These are phyloP conservation scores for Deuterostichococcus epilithicus DNA, from an alignment of 139 green algal species.

Conservation along the genomic window DNA sequence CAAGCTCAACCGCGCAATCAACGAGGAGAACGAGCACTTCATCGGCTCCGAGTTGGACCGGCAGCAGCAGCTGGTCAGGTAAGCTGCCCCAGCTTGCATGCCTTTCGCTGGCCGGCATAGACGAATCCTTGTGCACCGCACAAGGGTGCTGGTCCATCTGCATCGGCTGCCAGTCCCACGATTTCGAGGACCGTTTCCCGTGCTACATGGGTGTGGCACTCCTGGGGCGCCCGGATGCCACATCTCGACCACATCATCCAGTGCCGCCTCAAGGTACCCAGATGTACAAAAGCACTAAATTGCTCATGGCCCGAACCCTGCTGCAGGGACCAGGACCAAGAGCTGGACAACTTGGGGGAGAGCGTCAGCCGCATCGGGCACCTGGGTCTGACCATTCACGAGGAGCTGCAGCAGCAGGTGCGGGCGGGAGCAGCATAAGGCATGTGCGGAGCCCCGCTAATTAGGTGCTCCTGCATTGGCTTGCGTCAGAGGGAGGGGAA, in stretches of 20 bases:
- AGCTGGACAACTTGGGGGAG: constrained; percentile 68
- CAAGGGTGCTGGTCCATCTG: too few species aligned
- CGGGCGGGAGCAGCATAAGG: too few species aligned
- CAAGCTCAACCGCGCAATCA: constrained; percentile 30
- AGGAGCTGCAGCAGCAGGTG: constrained; percentile 70
- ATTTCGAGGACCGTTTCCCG: too few species aligned
- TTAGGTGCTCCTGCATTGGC: too few species aligned
- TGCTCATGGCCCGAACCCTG: not conserved
- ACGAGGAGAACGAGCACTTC: constrained; percentile 64
- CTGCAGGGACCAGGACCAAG: constrained; percentile 70
- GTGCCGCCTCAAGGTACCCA: too few species aligned
- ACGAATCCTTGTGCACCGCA: too few species aligned
- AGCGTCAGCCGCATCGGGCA: constrained; percentile 70
- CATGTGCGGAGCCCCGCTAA: too few species aligned
- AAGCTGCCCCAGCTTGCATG: constrained; percentile 8
- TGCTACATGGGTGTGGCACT: not conserved
- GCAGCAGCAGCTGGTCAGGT: constrained; percentile 71
- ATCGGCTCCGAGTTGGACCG: constrained; percentile 48
- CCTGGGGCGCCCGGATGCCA: not conserved
- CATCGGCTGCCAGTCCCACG: too few species aligned
- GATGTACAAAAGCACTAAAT: too few species aligned
- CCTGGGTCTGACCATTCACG: constrained; percentile 70
- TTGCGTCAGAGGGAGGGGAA: too few species aligned
- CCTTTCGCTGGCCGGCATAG: too few species aligned
- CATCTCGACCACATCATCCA: too few species aligned